Evolutionary conservation across 345 rosid genomes (phyloP).

Genomic region (Lenwebbia sp.): DNA sequence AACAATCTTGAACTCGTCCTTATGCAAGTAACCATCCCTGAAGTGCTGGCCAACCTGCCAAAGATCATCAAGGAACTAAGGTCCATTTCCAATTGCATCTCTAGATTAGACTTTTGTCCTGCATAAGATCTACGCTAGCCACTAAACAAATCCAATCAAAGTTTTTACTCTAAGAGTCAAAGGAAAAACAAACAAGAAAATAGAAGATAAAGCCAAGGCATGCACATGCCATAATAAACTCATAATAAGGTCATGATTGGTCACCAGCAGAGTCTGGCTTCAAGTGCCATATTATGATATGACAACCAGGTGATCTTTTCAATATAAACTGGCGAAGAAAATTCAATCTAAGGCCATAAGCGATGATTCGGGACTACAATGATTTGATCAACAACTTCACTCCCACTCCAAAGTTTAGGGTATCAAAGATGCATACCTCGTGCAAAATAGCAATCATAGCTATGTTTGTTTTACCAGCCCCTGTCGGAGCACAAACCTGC

Average conservation of each 20-base stretch:
- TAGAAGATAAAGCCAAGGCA: neutral
- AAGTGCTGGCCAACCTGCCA: constrained; percentile 90
- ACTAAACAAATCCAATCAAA: neutral
- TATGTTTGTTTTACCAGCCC: constrained; percentile 98
- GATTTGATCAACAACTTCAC: neutral
- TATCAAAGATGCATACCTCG: constrained; percentile 38
- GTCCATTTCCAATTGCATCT: neutral
- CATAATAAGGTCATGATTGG: neutral
- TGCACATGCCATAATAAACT: neutral
- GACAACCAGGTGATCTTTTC: neutral
- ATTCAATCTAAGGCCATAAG: neutral
- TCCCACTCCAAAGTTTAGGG: neutral
- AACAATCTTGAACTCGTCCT: constrained; percentile 91
- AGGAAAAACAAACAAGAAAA: neutral
- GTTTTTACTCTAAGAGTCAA: neutral
- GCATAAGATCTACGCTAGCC: neutral
- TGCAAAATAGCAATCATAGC: constrained; percentile 93
- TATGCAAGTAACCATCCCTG: constrained; percentile 90
- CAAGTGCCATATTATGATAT: neutral
- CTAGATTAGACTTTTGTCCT: neutral
- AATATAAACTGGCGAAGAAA: neutral
- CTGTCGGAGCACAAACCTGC: constrained; percentile 99
- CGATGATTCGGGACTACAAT: neutral
- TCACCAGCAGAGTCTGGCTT: neutral
- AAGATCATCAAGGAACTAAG: neutral